Evolutionary conservation across 1,139 yeast species (phyloP).

Genomic region (Maudiozyma humilis): DNA sequence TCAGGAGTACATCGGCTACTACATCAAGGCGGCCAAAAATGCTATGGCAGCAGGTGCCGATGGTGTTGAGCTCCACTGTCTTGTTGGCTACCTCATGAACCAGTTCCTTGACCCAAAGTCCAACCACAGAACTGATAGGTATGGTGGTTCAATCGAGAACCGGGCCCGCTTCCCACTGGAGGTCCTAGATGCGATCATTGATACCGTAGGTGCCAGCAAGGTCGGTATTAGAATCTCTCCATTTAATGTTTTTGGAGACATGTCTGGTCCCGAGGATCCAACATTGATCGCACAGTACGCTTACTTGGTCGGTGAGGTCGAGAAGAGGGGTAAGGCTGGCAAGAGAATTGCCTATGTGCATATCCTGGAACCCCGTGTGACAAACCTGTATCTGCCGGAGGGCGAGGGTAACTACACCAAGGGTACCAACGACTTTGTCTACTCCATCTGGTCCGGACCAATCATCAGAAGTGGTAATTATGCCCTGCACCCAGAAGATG

Average conservation of each 20-base stretch:
- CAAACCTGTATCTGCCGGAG: constrained; percentile 16
- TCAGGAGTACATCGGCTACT: constrained; percentile 29
- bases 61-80: constrained; percentile 56
- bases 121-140: constrained; percentile 54
- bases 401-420: constrained; percentile 18
- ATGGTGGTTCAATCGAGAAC: constrained; percentile 57
- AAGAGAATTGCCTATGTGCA: constrained; percentile 43
- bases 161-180: constrained; percentile 35
- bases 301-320: constrained; percentile 32
- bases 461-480: constrained; percentile 32
- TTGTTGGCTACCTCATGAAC: constrained; percentile 59
- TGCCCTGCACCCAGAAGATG: constrained; percentile 9
- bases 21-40: constrained; percentile 32
- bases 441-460: constrained; percentile 40
- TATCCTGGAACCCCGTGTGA: constrained; percentile 39
- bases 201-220: constrained; percentile 10
- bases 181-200: constrained; percentile 12
- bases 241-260: constrained; percentile 30
- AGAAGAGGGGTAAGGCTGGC: constrained; percentile 20
- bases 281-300: constrained; percentile 26
- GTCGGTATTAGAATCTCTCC: constrained; percentile 45
- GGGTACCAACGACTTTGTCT: constrained; percentile 33
- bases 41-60: constrained; percentile 51
- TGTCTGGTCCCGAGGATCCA: constrained; percentile 33
- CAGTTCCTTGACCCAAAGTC: constrained; percentile 43